Evolutionary conservation across 2,329 filamentous ascomycete genomes (phyloP), one percentile per base, ranked within the genome.

Genomic region (Trichophyton rubrum): DNA sequence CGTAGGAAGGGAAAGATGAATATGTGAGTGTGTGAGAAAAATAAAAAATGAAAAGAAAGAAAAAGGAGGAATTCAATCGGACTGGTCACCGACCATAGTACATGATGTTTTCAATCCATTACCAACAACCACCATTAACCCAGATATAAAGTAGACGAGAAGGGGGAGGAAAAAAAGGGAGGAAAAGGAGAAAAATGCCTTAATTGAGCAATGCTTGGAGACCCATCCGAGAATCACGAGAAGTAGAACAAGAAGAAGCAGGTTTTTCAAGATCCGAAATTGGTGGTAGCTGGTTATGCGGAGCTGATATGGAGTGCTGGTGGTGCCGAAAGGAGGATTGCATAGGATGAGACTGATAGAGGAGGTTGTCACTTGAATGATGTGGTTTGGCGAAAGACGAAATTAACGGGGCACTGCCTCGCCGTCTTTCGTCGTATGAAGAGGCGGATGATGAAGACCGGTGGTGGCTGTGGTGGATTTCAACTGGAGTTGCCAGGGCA

Each of bases 191-290:
- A 15, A 61, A 43, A 49, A 64, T 64, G 65, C 49, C 61, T 71
- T 65, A 75, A 61, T 75, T 75, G 40, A 75, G 67, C 53, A 75
- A 64, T 20, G 68, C 72, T 60, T 71, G 65, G 40, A 75, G 66
- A 30, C 73, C 72, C 72, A 75, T 75, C 17, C 73, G 71, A 22
- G 69, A 71, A 62, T 75, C 73, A 30, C 73, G 71, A 56, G 64
- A 53, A 30, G 69, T 61, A 55, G 69, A 67, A 6, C 61, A 33
- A 41, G 63, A 49, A 33, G 47, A 49, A 33, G 47, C 49, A 20
- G 59, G 33, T 20, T 60, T 35, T 67, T 67, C 70, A 1, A 66
- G 43, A 62, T 70, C 68, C 24, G 69, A 61, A n/a, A 67, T 58
- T 9, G 67, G 56, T 27, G 49, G 22, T 49, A 62, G 56, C 38